phyloP scores from a whole-genome alignment of 345 rosid genomes.

The Citrus inodora region DNA sequence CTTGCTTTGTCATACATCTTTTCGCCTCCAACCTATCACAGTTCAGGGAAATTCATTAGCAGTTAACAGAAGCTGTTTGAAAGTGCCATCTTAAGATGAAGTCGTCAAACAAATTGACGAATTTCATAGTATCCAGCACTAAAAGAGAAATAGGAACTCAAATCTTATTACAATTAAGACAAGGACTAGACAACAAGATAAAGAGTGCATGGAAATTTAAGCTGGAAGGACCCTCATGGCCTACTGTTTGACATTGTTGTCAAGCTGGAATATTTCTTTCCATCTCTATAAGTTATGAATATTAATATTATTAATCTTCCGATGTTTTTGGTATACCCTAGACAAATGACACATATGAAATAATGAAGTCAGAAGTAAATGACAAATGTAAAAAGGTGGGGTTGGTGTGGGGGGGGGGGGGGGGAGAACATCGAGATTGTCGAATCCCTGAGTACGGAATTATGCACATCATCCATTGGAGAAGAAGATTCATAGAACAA shows the following conservation, averaged over 20 bases:
- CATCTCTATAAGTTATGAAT: not conserved
- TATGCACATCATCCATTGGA: not conserved
- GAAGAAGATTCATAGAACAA: not conserved
- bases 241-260: too few species aligned
- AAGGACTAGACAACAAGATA: too few species aligned
- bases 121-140: not conserved
- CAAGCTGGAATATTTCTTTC: too few species aligned
- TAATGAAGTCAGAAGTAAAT: too few species aligned
- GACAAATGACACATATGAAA: not conserved
- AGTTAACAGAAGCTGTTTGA: not conserved
- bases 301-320: not conserved
- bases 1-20: constrained; percentile 97
- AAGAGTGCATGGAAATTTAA: too few species aligned
- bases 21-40: constrained; percentile 82
- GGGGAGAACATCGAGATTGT: not conserved
- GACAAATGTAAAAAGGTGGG: too few species aligned
- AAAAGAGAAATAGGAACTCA: too few species aligned
- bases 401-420: too few species aligned
- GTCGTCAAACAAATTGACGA: not conserved
- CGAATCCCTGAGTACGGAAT: not conserved
- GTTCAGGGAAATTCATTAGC: not conserved
- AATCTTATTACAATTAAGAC: too few species aligned
- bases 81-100: not conserved
- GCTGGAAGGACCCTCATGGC: too few species aligned
- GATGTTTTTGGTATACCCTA: not conserved